Base-by-base conservation (phyloP, 768 basidiomycete species). In the Mycena belliarum region DNA sequence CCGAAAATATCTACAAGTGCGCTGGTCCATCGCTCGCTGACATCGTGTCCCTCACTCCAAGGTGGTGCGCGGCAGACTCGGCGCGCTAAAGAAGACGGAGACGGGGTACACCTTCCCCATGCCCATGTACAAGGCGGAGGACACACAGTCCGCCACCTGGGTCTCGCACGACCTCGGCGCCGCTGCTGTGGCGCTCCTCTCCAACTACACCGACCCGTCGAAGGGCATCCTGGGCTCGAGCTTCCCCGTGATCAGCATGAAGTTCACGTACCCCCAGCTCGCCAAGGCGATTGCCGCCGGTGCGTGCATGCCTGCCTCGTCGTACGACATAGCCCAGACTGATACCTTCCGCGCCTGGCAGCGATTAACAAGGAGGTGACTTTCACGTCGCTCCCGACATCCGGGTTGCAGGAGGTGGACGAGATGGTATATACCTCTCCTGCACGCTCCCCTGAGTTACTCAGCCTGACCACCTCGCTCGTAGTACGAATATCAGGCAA, bases 301-400 rank as follows among this genome's bases (percentile, higher is more conserved):
- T 59, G 18, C 20, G 50, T 59, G 3, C 6, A 25, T 43, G 2
- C 9, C 4, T 41, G 23, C 9, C 23, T 43, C 9, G 18, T 25
- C 7, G 32, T 32, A 32, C 14, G 32, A 7, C 8, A 32, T 6
- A 32, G 32, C 8, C 32, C n/a, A n/a, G 32, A 32, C 32, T 32
- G 32, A 32, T 32, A 32, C n/a, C n/a, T n/a, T 32, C 14, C 32
- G 32, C 32, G 23, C 24, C n/a, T n/a, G n/a, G n/a, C n/a, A 71
- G 70, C 51, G 10, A 10, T 71, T n/a, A 63, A 63, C 32, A 71
- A 70, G 25, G 60, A 66, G 2, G 69, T 70, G n/a, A 67, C 53
- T 6, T 71, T 71, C 38, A 59, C 64, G 20, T 49, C 52, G 1
- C 55, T 60, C 7, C 25, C 18, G n/a, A 38, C 61, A 12, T 4